Evolutionary conservation across 2,329 filamentous ascomycete genomes (phyloP), one percentile per base, ranked within the genome.

Genomic region (Penicillium vulpinum): DNA sequence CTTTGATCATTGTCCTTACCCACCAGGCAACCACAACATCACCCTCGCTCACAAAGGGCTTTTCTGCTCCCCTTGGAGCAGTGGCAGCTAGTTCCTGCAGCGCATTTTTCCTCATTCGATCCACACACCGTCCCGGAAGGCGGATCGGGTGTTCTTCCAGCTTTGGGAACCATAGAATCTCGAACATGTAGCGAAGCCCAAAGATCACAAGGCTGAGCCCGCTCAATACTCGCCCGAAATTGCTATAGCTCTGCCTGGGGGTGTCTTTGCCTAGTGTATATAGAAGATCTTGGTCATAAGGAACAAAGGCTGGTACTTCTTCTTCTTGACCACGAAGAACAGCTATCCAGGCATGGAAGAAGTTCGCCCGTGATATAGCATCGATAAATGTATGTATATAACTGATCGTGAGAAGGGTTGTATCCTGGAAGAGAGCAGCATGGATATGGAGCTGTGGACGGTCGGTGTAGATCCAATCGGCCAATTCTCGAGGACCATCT

Each of bases 21-120:
- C 70, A 64, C 77, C 79, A 83, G 0, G 77, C 72, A 28, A 49
- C 35, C 3, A 39, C 24, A 8, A 39, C 22, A 26, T 49, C 46
- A 6, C 33, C 33, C 33, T 49, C 46, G 46, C 46, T 49, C 22
- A 49, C 22, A 15, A 49, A 39, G 2, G 33, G 46, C 22, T 4
- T 49, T 18, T 21, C 3, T 21, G 31, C n/a, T 15, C 21, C 46
- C 9, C 6, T 8, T 2, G 22, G 33, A 38, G 33, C 24, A 15
- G 13, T 10, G 2, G 18, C 5, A 15, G 28, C 28, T 10, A 45
- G 26, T 15, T 45, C 16, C n/a, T 36, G 28, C 8, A 47, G 45
- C 7, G 36, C 21, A 16, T 7, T 47, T 16, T 33, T 7, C 16
- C 45, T 47, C 45, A 47, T 47, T 15, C 21, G 31, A 13, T 15